Percentiles rank a stretch among this genome's conserved stretches.
These are phyloP conservation scores for Marsdenia floribunda DNA, from an alignment of 257 asterid species.

Conservation along the genomic window DNA sequence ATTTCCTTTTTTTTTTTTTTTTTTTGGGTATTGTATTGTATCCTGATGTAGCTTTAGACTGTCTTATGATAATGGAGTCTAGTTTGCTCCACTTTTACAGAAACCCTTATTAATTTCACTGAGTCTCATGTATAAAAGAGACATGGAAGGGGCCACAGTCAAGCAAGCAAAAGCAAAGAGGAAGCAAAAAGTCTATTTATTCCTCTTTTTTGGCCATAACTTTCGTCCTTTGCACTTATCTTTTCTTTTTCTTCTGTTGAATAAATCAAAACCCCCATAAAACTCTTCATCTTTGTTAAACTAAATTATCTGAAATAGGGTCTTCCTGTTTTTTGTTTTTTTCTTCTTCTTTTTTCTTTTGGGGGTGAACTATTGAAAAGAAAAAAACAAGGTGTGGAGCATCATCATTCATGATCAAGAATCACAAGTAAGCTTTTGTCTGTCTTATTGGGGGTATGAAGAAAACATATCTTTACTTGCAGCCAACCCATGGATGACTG, in stretches of 20 bases:
- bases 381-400: not conserved
- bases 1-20: too few species aligned
- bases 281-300: too few species aligned
- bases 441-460: not conserved
- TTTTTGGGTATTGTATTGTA: not conserved
- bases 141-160: not conserved
- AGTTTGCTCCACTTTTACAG: not conserved
- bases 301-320: too few species aligned
- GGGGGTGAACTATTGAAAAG: not conserved
- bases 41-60: not conserved
- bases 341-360: too few species aligned
- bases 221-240: not conserved
- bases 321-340: too few species aligned
- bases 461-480: not conserved
- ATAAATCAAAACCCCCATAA: not conserved
- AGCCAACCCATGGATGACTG: not conserved
- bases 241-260: too few species aligned
- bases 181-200: not conserved
- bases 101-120: not conserved
- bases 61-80: not conserved
- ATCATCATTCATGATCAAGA: not conserved
- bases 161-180: not conserved
- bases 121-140: not conserved
- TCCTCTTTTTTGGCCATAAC: not conserved
- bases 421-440: not conserved